Evolutionary conservation across 805 yeast species (phyloP).

Genomic region (Gaillardinia entomophila): DNA sequence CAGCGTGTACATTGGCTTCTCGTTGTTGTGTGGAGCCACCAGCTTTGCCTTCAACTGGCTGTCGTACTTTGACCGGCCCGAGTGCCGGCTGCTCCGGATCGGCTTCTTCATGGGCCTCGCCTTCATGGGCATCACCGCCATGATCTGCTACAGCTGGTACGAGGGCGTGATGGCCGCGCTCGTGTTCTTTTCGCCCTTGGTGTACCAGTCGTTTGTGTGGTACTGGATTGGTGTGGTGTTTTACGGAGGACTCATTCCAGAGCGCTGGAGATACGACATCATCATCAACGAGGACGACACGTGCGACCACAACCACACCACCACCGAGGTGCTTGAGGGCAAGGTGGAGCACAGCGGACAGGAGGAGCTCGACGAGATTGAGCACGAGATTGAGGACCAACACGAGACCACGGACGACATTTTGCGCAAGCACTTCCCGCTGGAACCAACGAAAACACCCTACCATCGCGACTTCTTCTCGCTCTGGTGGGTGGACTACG

Average conservation of each 20-base stretch:
- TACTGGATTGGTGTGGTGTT: slow-evolving; percentile 79
- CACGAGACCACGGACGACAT: slow-evolving; percentile 21
- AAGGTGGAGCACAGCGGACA: slow-evolving; percentile 31
- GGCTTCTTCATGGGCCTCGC: slow-evolving; percentile 77
- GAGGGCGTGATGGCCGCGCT: slow-evolving; percentile 53
- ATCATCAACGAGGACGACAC: slow-evolving; percentile 40
- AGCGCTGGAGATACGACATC: slow-evolving; percentile 75
- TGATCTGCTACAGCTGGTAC: slow-evolving; percentile 46
- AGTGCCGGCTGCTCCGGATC: slow-evolving; percentile 73
- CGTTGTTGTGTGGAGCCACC: slow-evolving; percentile 58
- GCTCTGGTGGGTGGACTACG: slow-evolving; percentile 81
- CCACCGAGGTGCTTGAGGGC: slow-evolving; percentile 28
- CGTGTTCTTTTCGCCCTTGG: slow-evolving; percentile 57
- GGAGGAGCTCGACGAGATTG: slow-evolving; percentile 30
- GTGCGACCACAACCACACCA: slow-evolving; percentile 15
- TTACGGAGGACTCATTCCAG: slow-evolving; percentile 86
- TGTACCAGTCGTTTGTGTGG: slow-evolving; percentile 63
- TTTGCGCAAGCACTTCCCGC: slow-evolving; percentile 33
- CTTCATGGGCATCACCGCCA: slow-evolving; percentile 64
- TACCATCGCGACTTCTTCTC: slow-evolving; percentile 40
- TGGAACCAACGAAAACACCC: slow-evolving; percentile 25
- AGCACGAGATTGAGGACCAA: slow-evolving; percentile 18
- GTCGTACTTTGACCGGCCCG: slow-evolving; percentile 86
- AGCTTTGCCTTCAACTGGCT: slow-evolving; percentile 88
- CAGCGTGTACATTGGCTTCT: slow-evolving; percentile 48